Evolutionary conservation across 768 basidiomycete species (phyloP).

Genomic region (Candolleomyces eurysporus): DNA sequence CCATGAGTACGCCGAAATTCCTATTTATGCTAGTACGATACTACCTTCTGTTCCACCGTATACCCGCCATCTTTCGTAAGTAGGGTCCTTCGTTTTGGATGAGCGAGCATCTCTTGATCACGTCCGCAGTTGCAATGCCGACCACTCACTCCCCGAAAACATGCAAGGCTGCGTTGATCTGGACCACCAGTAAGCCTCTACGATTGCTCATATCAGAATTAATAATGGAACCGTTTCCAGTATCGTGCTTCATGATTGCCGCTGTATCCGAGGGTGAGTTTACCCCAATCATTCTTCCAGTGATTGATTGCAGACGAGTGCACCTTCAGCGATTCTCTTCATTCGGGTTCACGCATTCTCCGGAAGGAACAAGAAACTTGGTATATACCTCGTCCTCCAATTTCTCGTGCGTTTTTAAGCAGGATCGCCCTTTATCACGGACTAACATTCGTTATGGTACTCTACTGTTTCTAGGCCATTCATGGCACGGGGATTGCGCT

Average conservation of each 20-base stretch:
- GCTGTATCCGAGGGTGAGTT: not conserved
- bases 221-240: not conserved
- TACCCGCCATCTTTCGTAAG: not conserved
- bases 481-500: no score
- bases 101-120: not conserved
- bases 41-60: not conserved
- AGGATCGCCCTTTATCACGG: no score
- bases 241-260: not conserved
- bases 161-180: not conserved
- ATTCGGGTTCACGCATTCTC: not conserved
- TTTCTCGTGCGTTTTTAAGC: not conserved
- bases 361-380: not conserved
- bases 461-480: no score
- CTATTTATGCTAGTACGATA: not conserved
- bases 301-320: not conserved
- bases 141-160: not conserved
- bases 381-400: not conserved
- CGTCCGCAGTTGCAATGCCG: not conserved
- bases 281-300: not conserved
- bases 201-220: not conserved
- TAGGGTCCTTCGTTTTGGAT: not conserved
- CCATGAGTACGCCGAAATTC: not conserved
- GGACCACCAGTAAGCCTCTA: not conserved
- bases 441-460: no score
- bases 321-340: not conserved